Base-by-base conservation (phyloP, 768 basidiomycete species). In the Termitomyces sp. region DNA sequence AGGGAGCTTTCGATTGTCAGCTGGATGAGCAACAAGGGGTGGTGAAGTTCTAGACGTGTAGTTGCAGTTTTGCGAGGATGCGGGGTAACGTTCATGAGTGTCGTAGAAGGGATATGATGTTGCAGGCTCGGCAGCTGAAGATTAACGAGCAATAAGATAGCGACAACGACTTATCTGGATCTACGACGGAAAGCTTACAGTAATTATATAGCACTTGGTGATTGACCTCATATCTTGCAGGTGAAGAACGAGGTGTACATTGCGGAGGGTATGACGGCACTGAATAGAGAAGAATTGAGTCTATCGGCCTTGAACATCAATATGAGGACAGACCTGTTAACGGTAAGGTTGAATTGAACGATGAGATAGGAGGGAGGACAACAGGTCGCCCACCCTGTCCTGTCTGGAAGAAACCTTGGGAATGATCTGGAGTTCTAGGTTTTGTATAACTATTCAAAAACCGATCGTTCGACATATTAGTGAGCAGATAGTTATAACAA, bases 351-450 rank as follows among this genome's bases (percentile, higher is more conserved):
- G 88, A 88, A 87, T 89, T 88, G 71, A 85, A 84, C 77, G 86
- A 81, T 85, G 85, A 83, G 83, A 91, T 80, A 86, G 89, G 86
- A 87, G 89, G 89, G 76, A 90, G 89, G 76, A 91, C 86, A 81
- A 89, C 83, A 81, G 87, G 85, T 86, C 89, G 87, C 89, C 88
- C 88, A 91, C 89, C 89, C 86, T 90, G 89, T 82, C 86, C 85
- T 77, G 84, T 81, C 79, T 83, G 83, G 80, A 88, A 85, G 82
- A 87, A 87, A 78, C 80, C 78, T 77, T 86, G 85, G 73, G 83
- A 72, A 75, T 85, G 85, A 76, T 81, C 83, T 68, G 87, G 85
- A 73, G 87, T 83, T 81, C 86, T 85, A 80, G 86, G 83, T 80
- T 83, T 85, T 71, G 77, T 80, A 81, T 85, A 77, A 76, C 77